Evolutionary conservation across 257 asterid genomes (phyloP).

Genomic region (Solanum pennellii): DNA sequence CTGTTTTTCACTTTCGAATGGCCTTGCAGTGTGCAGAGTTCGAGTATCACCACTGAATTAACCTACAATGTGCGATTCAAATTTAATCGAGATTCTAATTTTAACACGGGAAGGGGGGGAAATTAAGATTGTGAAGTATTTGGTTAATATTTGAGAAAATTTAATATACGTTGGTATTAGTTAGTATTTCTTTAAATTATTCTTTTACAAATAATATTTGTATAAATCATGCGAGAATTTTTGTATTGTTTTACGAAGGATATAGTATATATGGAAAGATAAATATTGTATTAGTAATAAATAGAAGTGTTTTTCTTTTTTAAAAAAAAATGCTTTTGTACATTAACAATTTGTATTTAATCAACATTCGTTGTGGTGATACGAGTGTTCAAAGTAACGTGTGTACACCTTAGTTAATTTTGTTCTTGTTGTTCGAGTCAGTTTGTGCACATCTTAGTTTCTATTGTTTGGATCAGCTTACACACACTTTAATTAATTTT

Average conservation of each 20-base stretch:
- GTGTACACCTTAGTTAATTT: not conserved
- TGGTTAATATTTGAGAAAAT: not conserved
- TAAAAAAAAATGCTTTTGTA: too few species aligned
- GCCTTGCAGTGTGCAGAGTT: too few species aligned
- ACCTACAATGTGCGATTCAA: too few species aligned
- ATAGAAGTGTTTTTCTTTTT: not conserved
- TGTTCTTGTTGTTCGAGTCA: not conserved
- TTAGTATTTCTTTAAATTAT: not conserved
- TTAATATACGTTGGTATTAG: not conserved
- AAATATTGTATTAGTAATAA: not conserved
- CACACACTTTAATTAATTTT: not conserved
- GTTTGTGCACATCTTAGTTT: not conserved
- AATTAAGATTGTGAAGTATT: not conserved
- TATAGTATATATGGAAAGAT: not conserved
- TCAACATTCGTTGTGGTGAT: too few species aligned
- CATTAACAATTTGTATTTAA: too few species aligned
- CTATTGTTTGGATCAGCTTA: not conserved
- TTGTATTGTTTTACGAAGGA: not conserved
- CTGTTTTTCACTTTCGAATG: not conserved
- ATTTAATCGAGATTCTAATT: too few species aligned
- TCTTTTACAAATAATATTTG: not conserved
- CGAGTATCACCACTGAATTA: too few species aligned
- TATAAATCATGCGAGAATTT: not conserved
- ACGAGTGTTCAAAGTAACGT: too few species aligned
- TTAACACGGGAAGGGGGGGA: rapidly evolving